A percentile compares a stretch with the other conserved stretches of the same genome.
Conservation (phyloP, 192 early-diverging fungal species). For the Chytriomyces sp. region DNA sequence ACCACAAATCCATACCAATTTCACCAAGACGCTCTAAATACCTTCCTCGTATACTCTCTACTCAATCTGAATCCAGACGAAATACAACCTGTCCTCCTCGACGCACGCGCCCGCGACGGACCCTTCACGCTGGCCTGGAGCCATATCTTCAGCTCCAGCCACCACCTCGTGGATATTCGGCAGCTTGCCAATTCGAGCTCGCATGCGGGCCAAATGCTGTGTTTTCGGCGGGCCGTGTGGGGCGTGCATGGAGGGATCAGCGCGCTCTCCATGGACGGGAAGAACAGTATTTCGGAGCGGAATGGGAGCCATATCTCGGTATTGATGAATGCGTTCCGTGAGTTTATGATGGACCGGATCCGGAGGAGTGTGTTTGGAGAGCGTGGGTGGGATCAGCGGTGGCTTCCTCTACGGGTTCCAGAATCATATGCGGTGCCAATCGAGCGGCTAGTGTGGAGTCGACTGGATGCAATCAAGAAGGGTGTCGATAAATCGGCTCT, state of each 20-base stretch:
- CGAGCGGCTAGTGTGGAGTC: neutral
- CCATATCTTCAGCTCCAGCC: slow-evolving; percentile 14
- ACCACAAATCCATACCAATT: slow-evolving; percentile 39
- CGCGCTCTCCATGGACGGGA: slow-evolving; percentile 2
- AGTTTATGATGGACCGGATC: slow-evolving; percentile 29
- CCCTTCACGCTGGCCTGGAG: slow-evolving; percentile 26
- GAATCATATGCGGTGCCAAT: too few relatives aligned
- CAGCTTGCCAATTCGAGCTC: neutral
- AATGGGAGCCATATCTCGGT: neutral
- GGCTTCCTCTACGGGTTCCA: slow-evolving; percentile 2
- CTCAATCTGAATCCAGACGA: slow-evolving; percentile 7
- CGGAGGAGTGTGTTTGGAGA: neutral
- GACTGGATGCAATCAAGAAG: neutral
- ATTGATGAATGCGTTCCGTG: slow-evolving; percentile 24
- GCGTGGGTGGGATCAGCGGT: too few relatives aligned
- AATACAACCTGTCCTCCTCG: slow-evolving; percentile 31
- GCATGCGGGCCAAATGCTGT: too few relatives aligned
- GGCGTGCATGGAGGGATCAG: slow-evolving; percentile 37
- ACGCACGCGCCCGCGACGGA: slow-evolving; percentile 22
- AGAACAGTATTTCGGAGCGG: neutral
- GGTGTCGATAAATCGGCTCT: neutral
- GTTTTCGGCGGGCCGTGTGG: slow-evolving; percentile 19
- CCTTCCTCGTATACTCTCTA: slow-evolving; percentile 29
- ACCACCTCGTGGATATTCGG: slow-evolving; percentile 26
- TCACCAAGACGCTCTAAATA: slow-evolving; percentile 36